phyloP scores from a whole-genome alignment of 2,329 filamentous ascomycete genomes.

The Alternaria panax region DNA sequence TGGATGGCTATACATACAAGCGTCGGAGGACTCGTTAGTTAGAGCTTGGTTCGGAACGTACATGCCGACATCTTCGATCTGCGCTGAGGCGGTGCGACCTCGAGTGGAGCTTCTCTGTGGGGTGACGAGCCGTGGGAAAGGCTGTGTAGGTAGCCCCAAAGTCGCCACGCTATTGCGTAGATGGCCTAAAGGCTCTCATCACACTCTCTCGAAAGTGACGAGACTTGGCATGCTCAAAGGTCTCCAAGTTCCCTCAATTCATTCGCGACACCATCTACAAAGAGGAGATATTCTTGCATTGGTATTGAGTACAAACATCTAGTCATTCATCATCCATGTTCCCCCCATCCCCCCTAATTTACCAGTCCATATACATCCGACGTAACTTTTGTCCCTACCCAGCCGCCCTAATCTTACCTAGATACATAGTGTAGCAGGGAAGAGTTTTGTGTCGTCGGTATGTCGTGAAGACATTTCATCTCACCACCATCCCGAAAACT shows the following conservation, averaged over 20 bases:
- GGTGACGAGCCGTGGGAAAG: not conserved
- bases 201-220: not conserved
- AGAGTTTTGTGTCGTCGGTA: not conserved
- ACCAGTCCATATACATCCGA: not conserved
- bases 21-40: not conserved
- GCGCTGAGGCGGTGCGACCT: not conserved
- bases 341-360: not conserved
- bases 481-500: not conserved
- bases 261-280: not conserved
- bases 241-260: not conserved
- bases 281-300: conserved; percentile 21
- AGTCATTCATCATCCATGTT: conserved; percentile 9
- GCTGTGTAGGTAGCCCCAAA: not conserved
- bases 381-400: not conserved
- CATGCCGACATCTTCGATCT: not conserved
- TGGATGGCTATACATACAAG: not conserved
- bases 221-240: no score
- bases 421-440: not conserved
- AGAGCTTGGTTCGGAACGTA: not conserved
- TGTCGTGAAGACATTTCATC: not conserved
- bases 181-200: not conserved
- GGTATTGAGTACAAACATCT: conserved; percentile 14
- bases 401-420: not conserved
- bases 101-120: not conserved
- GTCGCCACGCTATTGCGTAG: not conserved